Percentiles rank a stretch among this genome's conserved stretches.
Conservation (phyloP, 805 yeast genomes). For the Candida vaughaniae region DNA sequence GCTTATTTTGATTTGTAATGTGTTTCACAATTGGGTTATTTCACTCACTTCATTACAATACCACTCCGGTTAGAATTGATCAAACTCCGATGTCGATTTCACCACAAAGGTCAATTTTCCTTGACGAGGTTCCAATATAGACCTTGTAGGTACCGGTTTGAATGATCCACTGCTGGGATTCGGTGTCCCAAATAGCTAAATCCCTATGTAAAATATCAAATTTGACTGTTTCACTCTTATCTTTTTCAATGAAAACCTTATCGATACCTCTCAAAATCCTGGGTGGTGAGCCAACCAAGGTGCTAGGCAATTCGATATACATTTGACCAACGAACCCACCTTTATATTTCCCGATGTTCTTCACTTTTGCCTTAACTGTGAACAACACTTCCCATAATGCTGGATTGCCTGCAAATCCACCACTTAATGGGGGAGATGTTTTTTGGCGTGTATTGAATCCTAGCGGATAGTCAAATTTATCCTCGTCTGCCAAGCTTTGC, state of each 20-base stretch:
- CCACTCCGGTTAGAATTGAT: background rate
- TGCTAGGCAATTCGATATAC: slow-evolving; percentile 51
- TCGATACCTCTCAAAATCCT: slow-evolving; percentile 57
- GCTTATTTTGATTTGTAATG: too few relatives aligned
- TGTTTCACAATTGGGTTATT: too few relatives aligned
- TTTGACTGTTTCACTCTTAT: slow-evolving; percentile 32
- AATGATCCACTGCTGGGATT: slow-evolving; percentile 56
- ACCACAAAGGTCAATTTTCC: slow-evolving; percentile 47
- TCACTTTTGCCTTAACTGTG: slow-evolving; percentile 44
- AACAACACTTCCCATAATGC: slow-evolving; percentile 56
- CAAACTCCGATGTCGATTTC: slow-evolving; percentile 38
- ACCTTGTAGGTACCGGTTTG: slow-evolving; percentile 55
- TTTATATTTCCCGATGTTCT: slow-evolving; percentile 44
- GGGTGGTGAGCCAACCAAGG: slow-evolving; percentile 50
- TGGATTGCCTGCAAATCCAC: slow-evolving; percentile 60
- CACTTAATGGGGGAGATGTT: slow-evolving; percentile 40
- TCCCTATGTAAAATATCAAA: slow-evolving; percentile 53
- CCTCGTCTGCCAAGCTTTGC: slow-evolving; percentile 34
- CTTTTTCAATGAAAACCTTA: slow-evolving; percentile 47
- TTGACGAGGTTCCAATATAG: slow-evolving; percentile 50
- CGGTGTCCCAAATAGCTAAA: slow-evolving; percentile 56
- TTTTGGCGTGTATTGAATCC: slow-evolving; percentile 37
- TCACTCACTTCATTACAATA: too few relatives aligned
- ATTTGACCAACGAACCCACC: slow-evolving; percentile 55
- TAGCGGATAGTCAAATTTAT: slow-evolving; percentile 36